Conservation (phyloP, 257 asterid species). For the Knoxia roxburghii region DNA sequence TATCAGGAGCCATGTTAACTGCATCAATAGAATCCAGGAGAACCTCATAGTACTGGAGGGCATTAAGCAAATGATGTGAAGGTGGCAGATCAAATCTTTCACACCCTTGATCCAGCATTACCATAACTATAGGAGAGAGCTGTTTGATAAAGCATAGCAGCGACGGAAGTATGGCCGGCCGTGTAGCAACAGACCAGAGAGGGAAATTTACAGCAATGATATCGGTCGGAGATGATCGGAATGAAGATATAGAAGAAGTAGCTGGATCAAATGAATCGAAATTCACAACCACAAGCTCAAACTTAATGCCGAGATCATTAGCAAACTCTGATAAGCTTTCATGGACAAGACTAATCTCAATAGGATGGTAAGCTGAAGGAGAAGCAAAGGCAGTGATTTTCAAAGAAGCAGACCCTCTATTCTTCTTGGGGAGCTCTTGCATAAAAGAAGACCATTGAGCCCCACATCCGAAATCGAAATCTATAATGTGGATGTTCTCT, state of each 20-base stretch:
- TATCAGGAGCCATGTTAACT: constrained; percentile 27
- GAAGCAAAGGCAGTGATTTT: constrained; percentile 54
- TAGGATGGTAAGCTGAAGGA: constrained; percentile 38
- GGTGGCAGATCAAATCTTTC: constrained; percentile 44
- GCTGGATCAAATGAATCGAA: constrained; percentile 51
- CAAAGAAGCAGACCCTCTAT: constrained; percentile 25
- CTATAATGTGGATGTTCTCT: constrained; percentile 38
- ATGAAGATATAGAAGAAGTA: constrained; percentile 26
- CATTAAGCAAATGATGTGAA: constrained; percentile 35
- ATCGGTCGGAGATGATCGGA: constrained; percentile 32
- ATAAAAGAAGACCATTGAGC: constrained; percentile 66
- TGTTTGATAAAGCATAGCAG: constrained; percentile 38
- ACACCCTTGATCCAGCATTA: constrained; percentile 42
- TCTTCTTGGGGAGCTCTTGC: constrained; percentile 40
- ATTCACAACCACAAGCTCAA: constrained; percentile 54
- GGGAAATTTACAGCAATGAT: constrained; percentile 49
- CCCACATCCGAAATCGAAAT: constrained; percentile 55
- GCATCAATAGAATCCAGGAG: constrained; percentile 43
- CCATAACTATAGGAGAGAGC: constrained; percentile 42
- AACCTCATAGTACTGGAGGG: constrained; percentile 45
- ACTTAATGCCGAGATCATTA: constrained; percentile 34
- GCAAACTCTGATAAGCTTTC: constrained; percentile 41
- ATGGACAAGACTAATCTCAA: constrained; percentile 50
- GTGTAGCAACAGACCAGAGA: constrained; percentile 38
- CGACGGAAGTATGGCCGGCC: constrained; percentile 31